phyloP scores from a whole-genome alignment of 1,139 yeast genomes.

The Nakaseomyces uthaithaninus region DNA sequence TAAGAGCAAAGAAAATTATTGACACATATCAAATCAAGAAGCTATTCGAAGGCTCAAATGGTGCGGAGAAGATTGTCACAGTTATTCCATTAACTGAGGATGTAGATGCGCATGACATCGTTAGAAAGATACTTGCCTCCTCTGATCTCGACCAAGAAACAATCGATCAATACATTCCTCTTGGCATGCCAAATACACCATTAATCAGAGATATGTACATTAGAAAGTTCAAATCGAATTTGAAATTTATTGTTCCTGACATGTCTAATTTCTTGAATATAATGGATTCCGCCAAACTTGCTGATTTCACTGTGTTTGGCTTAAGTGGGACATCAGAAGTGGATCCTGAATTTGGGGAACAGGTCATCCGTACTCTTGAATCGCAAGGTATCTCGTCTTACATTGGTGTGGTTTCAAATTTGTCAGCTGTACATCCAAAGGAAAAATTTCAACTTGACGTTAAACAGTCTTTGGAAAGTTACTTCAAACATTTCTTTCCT shows the following conservation, averaged over 20 bases:
- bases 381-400: slow-evolving; percentile 88
- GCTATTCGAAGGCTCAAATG: slow-evolving; percentile 70
- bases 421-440: slow-evolving; percentile 55
- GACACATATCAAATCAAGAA: slow-evolving; percentile 45
- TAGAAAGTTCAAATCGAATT: slow-evolving; percentile 61
- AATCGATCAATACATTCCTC: slow-evolving; percentile 4
- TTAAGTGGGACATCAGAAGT: slow-evolving; percentile 81
- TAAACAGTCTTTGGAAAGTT: slow-evolving; percentile 72
- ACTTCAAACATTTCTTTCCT: slow-evolving; percentile 86
- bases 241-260: slow-evolving; percentile 72
- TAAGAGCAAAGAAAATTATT: slow-evolving; percentile 61
- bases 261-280: slow-evolving; percentile 57
- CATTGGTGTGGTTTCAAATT: slow-evolving; percentile 73
- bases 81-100: slow-evolving; percentile 74
- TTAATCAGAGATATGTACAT: slow-evolving; percentile 39
- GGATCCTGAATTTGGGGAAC: slow-evolving; percentile 73
- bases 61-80: slow-evolving; percentile 77
- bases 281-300: slow-evolving; percentile 77
- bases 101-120: slow-evolving; percentile 50
- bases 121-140: slow-evolving; percentile 41
- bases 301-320: slow-evolving; percentile 84
- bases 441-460: slow-evolving; percentile 72
- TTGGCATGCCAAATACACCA: slow-evolving; percentile 38
- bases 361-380: slow-evolving; percentile 75
- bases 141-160: slow-evolving; percentile 24